These are phyloP conservation scores for Sporopachydermia lactativora DNA, from an alignment of 805 yeast species.

Conservation along the genomic window DNA sequence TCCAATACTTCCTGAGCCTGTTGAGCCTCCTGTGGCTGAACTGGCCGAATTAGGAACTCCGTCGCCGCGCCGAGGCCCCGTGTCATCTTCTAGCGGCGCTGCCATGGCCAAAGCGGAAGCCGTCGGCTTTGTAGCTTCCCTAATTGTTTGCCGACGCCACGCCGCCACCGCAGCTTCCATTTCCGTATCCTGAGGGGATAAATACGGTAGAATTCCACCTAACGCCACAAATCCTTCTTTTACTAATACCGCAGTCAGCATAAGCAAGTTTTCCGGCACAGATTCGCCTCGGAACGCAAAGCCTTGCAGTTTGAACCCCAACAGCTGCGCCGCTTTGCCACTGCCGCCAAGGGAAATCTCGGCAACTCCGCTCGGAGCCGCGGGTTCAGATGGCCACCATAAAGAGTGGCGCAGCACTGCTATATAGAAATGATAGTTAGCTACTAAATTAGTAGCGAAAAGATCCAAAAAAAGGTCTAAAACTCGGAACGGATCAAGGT, in stretches of 20 bases:
- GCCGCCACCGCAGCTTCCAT: constrained; percentile 29
- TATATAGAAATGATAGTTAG: constrained; percentile 32
- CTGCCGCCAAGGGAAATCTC: constrained; percentile 39
- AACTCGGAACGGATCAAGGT: constrained; percentile 57
- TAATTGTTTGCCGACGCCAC: constrained; percentile 35
- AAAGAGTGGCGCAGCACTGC: constrained; percentile 35
- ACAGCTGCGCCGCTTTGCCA: constrained; percentile 35
- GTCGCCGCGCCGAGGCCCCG: no score
- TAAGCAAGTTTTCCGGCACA: constrained; percentile 28
- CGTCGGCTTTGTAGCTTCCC: constrained; percentile 43
- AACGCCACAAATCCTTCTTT: constrained; percentile 55
- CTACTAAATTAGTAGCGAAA: constrained; percentile 3
- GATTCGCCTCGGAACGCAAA: constrained; percentile 19
- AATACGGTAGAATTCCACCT: constrained; percentile 40
- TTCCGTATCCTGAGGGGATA: constrained; percentile 39
- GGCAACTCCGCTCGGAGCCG: constrained; percentile 19
- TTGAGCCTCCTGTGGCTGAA: no score
- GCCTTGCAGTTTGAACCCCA: constrained; percentile 31
- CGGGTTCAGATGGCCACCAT: constrained; percentile 51
- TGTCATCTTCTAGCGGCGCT: constrained; percentile 63
- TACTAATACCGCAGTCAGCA: constrained; percentile 39
- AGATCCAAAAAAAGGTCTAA: constrained; percentile 22
- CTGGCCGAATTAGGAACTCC: no score
- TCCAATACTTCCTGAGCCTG: constrained; percentile 20
- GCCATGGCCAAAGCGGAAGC: constrained; percentile 80